A percentile compares a stretch with the other conserved stretches of the same genome.
Conservation (phyloP, 2,329 filamentous ascomycete genomes). For the Aureobasidium sp. region DNA sequence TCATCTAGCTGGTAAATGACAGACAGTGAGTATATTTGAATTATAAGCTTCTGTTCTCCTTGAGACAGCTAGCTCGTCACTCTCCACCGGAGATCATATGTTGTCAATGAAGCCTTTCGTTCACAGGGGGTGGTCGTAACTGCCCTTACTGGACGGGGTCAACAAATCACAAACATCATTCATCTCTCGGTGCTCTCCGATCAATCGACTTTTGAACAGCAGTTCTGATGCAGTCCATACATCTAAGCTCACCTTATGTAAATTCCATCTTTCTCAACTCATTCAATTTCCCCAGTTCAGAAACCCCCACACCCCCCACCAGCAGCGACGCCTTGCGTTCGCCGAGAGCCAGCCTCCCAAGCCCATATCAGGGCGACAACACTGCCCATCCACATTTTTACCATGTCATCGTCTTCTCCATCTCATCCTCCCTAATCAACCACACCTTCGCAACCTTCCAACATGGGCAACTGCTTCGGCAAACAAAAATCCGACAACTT, state of each 20-base stretch:
- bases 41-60: neutral
- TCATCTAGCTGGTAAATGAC: too few species aligned
- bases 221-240: neutral
- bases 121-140: neutral
- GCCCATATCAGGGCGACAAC: neutral
- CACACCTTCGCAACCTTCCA: too few species aligned
- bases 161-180: neutral
- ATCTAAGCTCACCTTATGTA: neutral
- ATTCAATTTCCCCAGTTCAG: too few species aligned
- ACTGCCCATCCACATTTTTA: too few species aligned
- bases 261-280: neutral
- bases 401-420: neutral
- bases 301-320: neutral
- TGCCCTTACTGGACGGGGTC: neutral
- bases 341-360: neutral
- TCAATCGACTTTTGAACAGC: neutral
- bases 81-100: neutral
- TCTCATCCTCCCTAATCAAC: slow-evolving; percentile 29
- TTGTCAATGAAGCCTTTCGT: neutral
- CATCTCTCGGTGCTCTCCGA: too few species aligned
- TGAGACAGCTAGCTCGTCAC: neutral
- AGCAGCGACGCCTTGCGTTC: neutral
- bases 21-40: too few species aligned
- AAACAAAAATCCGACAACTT: slow-evolving; percentile 61
- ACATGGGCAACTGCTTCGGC: slow-evolving; percentile 77